Percentiles rank a stretch among this genome's conserved stretches.
phyloP scores from a whole-genome alignment of 352 stramenopile species.

The Phytophthora lateralis region DNA sequence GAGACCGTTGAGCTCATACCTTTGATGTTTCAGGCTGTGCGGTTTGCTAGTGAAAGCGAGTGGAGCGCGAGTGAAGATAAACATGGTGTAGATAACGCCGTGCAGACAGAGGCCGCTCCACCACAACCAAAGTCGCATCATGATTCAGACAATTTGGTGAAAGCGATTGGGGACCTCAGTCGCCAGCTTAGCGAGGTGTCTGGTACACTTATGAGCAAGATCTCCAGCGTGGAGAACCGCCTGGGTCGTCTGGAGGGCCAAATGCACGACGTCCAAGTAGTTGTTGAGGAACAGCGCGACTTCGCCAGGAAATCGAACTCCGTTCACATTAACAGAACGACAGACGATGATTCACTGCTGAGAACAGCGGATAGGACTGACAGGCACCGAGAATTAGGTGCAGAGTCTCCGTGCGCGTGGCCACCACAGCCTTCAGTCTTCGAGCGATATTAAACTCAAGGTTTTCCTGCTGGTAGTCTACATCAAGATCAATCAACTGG shows the following conservation, averaged over 20 bases:
- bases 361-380: neutral
- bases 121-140: neutral
- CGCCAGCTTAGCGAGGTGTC: constrained; percentile 42
- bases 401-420: constrained; percentile 39
- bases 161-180: constrained; percentile 31
- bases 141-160: constrained; percentile 11
- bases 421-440: constrained; percentile 49
- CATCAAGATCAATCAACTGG: neutral
- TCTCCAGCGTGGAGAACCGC: constrained; percentile 43
- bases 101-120: constrained; percentile 2
- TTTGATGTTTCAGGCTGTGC: constrained; percentile 13
- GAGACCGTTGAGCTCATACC: neutral
- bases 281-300: constrained; percentile 22
- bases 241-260: constrained; percentile 39
- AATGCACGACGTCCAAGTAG: constrained; percentile 27
- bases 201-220: constrained; percentile 37
- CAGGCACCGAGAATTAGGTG: constrained; percentile 18
- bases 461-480: neutral
- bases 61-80: neutral
- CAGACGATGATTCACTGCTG: neutral
- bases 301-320: constrained; percentile 1
- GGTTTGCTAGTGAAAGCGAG: neutral
- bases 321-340: constrained; percentile 1
- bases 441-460: constrained; percentile 29
- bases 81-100: constrained; percentile 1